Evolutionary conservation across 2,329 filamentous ascomycete species (phyloP).

Genomic region (Corinectria fuckeliana): DNA sequence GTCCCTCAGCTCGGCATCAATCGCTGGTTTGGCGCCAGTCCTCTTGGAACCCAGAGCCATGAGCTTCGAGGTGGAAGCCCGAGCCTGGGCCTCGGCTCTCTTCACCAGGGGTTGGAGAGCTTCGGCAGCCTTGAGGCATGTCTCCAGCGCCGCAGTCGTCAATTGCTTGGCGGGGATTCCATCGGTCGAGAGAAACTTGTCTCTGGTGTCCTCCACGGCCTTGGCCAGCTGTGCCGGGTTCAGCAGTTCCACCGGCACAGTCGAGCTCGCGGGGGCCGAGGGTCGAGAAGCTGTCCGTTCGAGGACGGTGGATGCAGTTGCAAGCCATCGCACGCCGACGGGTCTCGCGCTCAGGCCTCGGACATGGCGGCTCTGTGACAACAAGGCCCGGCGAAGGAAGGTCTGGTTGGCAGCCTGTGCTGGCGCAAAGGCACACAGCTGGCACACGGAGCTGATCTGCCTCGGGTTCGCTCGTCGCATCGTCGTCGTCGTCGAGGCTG

Average conservation of each 20-base stretch:
- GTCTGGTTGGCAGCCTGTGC: constrained; percentile 32
- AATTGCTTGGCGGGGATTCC: constrained; percentile 53
- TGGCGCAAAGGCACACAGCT: constrained; percentile 49
- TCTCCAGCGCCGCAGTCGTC: constrained; percentile 52
- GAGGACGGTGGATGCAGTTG: constrained; percentile 34
- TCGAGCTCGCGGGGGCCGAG: constrained; percentile 22
- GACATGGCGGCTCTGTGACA: constrained; percentile 21
- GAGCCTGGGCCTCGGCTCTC: constrained; percentile 47
- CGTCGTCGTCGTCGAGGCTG: constrained; percentile 10
- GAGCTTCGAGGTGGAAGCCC: constrained; percentile 60
- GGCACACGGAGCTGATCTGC: constrained; percentile 50
- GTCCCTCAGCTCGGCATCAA: constrained; percentile 48
- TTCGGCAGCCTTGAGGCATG: constrained; percentile 54
- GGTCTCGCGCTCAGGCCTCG: constrained; percentile 19
- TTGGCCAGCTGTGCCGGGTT: constrained; percentile 50
- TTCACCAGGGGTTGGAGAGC: constrained; percentile 50
- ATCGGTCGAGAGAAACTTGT: constrained; percentile 52
- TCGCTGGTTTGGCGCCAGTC: constrained; percentile 40
- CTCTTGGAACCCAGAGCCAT: constrained; percentile 52
- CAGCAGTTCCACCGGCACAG: constrained; percentile 37
- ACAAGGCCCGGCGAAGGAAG: constrained; percentile 35
- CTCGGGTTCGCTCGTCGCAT: constrained; percentile 49
- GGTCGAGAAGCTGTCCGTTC: constrained; percentile 25
- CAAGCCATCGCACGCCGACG: constrained; percentile 36
- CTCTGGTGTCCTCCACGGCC: constrained; percentile 51